Evolutionary conservation across 1,284 basidiomycete genomes (phyloP).

Genomic region (Austropuccinia psidii): DNA sequence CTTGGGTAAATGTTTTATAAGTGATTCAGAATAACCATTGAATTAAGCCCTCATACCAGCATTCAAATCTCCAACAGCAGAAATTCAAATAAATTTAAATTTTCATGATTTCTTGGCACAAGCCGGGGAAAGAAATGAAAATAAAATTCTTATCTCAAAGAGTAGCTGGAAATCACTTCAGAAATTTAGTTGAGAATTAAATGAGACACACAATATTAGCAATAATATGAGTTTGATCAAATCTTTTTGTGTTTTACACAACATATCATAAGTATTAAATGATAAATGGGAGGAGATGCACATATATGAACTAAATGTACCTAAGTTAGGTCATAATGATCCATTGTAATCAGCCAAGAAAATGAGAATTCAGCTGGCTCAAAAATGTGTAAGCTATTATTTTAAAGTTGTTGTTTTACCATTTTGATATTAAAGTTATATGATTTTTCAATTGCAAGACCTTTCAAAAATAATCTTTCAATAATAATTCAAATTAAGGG

Average conservation of each 20-base stretch:
- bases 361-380: too few relatives aligned
- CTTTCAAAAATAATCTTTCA: too few relatives aligned
- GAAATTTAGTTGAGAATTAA: not conserved
- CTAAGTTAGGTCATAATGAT: too few relatives aligned
- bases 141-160: not conserved
- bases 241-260: not conserved
- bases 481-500: too few relatives aligned
- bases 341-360: too few relatives aligned
- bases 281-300: not conserved
- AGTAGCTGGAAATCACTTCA: not conserved
- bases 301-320: too few relatives aligned
- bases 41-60: not conserved
- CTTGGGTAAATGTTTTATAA: not conserved
- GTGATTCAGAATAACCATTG: not conserved
- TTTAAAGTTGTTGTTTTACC: too few relatives aligned
- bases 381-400: too few relatives aligned
- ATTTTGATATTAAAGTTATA: too few relatives aligned
- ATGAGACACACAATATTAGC: not conserved
- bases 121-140: not conserved
- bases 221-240: not conserved
- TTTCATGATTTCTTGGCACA: conserved; percentile 11
- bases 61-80: not conserved
- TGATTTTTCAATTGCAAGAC: too few relatives aligned
- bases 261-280: not conserved
- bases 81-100: not conserved